phyloP scores from a whole-genome alignment of 805 yeast genomes.

The Starmerella floris region DNA sequence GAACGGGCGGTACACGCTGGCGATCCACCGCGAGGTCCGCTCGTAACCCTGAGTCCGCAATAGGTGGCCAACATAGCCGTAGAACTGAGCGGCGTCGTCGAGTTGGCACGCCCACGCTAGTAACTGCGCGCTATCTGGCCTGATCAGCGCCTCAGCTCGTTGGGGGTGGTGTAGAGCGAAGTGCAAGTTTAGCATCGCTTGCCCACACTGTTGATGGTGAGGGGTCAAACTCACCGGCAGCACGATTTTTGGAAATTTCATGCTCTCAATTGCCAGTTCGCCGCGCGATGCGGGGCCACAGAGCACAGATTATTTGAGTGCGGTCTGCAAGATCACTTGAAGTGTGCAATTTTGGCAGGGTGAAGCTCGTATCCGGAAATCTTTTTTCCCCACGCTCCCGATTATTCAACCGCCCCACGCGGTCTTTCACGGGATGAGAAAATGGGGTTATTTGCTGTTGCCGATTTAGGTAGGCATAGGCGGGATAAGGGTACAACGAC shows the following conservation, averaged over 20 bases:
- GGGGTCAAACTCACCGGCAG: not conserved
- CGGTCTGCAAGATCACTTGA: too few species aligned
- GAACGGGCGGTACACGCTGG: not conserved
- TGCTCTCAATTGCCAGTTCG: not conserved
- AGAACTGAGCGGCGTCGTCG: not conserved
- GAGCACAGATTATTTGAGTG: too few species aligned
- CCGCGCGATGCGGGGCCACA: not conserved
- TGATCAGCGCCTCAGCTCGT: not conserved
- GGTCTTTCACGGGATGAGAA: too few species aligned
- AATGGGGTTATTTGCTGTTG: too few species aligned
- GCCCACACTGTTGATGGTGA: not conserved
- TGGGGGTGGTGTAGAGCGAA: not conserved
- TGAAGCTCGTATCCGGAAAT: too few species aligned
- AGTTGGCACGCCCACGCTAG: not conserved
- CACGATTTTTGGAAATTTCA: not conserved
- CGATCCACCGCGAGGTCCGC: not conserved
- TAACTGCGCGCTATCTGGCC: not conserved
- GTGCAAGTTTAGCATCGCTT: not conserved
- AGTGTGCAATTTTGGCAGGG: too few species aligned
- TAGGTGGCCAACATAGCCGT: conserved; percentile 2
- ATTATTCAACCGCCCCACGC: too few species aligned
- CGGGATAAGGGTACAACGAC: too few species aligned
- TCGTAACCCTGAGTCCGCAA: conserved; percentile 1
- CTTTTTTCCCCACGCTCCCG: too few species aligned
- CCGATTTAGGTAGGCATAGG: too few species aligned